Evolutionary conservation across 768 basidiomycete genomes (phyloP).

Genomic region (Lactarius hengduanensis): DNA sequence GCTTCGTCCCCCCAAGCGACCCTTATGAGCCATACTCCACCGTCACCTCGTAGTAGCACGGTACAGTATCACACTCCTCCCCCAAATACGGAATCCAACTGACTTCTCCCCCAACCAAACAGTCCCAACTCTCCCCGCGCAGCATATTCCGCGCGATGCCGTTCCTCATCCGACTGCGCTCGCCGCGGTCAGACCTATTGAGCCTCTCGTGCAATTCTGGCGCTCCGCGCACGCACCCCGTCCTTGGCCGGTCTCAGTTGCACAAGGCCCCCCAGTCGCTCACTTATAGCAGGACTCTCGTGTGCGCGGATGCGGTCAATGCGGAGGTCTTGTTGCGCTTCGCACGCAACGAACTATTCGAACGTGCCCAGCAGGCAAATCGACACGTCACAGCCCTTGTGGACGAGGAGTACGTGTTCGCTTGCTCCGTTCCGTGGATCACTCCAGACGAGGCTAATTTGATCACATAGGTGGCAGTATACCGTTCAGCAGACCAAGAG

Average conservation of each 20-base stretch:
- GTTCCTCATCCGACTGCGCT: constrained; percentile 20
- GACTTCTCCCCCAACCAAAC: not conserved
- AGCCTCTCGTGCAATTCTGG: constrained; percentile 18
- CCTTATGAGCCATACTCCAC: not conserved
- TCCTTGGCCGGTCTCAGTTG: not conserved
- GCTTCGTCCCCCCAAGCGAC: not conserved
- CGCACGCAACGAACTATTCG: constrained; percentile 37
- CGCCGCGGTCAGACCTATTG: constrained; percentile 10
- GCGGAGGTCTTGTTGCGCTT: constrained; percentile 22
- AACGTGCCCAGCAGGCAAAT: constrained; percentile 51
- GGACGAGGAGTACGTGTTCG: constrained; percentile 61
- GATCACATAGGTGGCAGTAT: constrained; percentile 57
- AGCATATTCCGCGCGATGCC: constrained; percentile 22
- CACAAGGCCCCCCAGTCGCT: constrained; percentile 5
- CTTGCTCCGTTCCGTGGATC: constrained; percentile 10
- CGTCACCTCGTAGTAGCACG: not conserved
- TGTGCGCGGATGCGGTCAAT: constrained; percentile 24
- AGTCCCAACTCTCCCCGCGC: constrained; percentile 19
- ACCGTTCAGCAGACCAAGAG: constrained; percentile 56
- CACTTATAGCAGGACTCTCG: constrained; percentile 15
- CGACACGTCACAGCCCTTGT: constrained; percentile 61
- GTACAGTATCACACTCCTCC: not conserved
- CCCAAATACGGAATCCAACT: not conserved
- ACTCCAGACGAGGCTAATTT: constrained; percentile 13
- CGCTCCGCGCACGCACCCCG: constrained; percentile 18